Conservation (phyloP, 805 yeast species). For the Cyberlindnera nakhonratchasimensis region DNA sequence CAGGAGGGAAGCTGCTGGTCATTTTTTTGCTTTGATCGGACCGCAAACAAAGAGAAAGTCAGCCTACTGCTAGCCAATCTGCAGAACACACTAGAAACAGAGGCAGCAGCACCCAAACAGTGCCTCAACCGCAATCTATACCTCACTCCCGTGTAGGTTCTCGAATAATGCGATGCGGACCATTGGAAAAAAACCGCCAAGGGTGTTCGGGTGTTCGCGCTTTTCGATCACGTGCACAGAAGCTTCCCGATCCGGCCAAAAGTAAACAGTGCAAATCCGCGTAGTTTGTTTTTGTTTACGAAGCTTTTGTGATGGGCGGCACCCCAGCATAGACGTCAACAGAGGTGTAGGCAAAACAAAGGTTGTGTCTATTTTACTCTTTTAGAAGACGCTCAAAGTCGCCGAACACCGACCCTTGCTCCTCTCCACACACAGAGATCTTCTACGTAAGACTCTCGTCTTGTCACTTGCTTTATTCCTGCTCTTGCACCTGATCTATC, state of each 20-base stretch:
- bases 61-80: too few relatives aligned
- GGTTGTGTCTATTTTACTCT: too few relatives aligned
- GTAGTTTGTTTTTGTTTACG: not conserved
- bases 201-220: not conserved
- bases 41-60: too few relatives aligned
- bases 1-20: slow-evolving; percentile 52
- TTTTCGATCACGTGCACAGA: not conserved
- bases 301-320: not conserved
- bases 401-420: too few relatives aligned
- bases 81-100: too few relatives aligned
- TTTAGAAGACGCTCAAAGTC: too few relatives aligned
- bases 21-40: not conserved
- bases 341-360: not conserved
- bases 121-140: not conserved
- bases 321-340: not conserved
- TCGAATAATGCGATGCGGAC: too few relatives aligned
- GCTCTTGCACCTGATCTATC: too few relatives aligned
- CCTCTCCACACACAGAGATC: too few relatives aligned
- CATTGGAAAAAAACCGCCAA: not conserved
- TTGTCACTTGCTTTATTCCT: too few relatives aligned
- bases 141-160: not conserved
- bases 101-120: too few relatives aligned
- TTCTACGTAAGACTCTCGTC: too few relatives aligned
- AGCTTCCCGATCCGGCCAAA: slow-evolving; percentile 8
- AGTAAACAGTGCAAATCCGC: slow-evolving; percentile 12